A percentile compares a stretch with the other conserved stretches of the same genome.
Evolutionary conservation across 805 yeast genomes (phyloP).

Genomic region (Candida nanaspora): DNA sequence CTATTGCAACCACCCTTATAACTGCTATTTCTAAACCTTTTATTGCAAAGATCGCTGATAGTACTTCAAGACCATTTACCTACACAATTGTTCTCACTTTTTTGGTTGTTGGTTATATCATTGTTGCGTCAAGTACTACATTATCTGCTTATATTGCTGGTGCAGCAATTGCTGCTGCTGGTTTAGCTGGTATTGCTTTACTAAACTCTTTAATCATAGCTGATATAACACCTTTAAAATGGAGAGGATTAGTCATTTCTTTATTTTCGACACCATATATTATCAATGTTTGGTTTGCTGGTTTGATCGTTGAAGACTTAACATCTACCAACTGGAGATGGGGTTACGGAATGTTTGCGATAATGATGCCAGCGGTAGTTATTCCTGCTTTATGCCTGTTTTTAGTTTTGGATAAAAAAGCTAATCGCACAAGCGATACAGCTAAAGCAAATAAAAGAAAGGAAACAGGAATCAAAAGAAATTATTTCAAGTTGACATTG

Average conservation of each 20-base stretch:
- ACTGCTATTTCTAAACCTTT: slow-evolving; percentile 19
- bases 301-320: slow-evolving; percentile 28
- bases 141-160: slow-evolving; percentile 22
- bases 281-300: slow-evolving; percentile 36
- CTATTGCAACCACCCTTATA: slow-evolving; percentile 18
- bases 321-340: slow-evolving; percentile 36
- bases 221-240: slow-evolving; percentile 21
- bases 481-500: slow-evolving; percentile 2
- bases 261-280: slow-evolving; percentile 31
- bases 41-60: slow-evolving; percentile 20
- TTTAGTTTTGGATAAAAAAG: slow-evolving; percentile 26
- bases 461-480: too few species aligned
- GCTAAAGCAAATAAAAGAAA: background rate
- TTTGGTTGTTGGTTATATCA: slow-evolving; percentile 18
- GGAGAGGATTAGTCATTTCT: slow-evolving; percentile 18
- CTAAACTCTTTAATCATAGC: slow-evolving; percentile 16
- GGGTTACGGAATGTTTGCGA: slow-evolving; percentile 45
- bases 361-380: slow-evolving; percentile 33
- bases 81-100: slow-evolving; percentile 13
- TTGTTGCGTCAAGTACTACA: slow-evolving; percentile 15
- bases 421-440: slow-evolving; percentile 15
- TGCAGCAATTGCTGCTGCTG: slow-evolving; percentile 15
- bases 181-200: slow-evolving; percentile 17
- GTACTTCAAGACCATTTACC: slow-evolving; percentile 18
- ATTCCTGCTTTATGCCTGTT: slow-evolving; percentile 27